Evolutionary conservation across 768 basidiomycete genomes (phyloP), one percentile per base, ranked within the genome.

Genomic region (Agaricus blazei): DNA sequence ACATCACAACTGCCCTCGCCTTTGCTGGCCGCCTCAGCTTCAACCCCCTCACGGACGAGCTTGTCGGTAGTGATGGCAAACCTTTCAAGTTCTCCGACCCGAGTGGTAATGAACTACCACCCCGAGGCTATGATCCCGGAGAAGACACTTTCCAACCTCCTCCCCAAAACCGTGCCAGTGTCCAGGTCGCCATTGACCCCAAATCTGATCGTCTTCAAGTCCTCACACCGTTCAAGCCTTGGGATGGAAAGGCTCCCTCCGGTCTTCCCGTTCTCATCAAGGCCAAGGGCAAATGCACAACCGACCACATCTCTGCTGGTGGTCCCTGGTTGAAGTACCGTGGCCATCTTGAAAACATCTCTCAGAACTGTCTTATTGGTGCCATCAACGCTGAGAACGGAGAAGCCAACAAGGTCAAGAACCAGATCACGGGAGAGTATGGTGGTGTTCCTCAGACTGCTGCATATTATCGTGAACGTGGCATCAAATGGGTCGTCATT

Each of bases 261-360:
- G 88, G 91, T 63, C 81, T 95, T 60, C 96, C 96, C 9, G 78
- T 99, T 59, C 78, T 99, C 68, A 99, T 99, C 82, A 99, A 99
- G 83, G 97, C 92, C 62, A 81, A 85, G 78, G 96, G 96, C 82
- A 99, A 99, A 80, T 99, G 97, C 89, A 99, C 93, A 41, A 94
- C 93, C 60, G 93, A 96, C 70, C 93, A 96, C 72, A 94, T 96
- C 71, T 90, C 88, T 58, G 95, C 95, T 68, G 96, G 95, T 78
- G 96, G 96, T 57, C 96, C 96, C 44, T 98, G 96, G 96, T 84
- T 98, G 77, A 98, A 98, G 77, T 98, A 95, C 81, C 93, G 96
- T 78, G 96, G 96, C 59, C 96, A 98, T 73, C 86, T 98, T 66
- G 82, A 97, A 72, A 98, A 98, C 80, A 98, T 97, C 69, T 97